These are phyloP conservation scores for Hypoxylon sp. DNA, from an alignment of 2,329 filamentous ascomycete genomes.

Conservation along the genomic window DNA sequence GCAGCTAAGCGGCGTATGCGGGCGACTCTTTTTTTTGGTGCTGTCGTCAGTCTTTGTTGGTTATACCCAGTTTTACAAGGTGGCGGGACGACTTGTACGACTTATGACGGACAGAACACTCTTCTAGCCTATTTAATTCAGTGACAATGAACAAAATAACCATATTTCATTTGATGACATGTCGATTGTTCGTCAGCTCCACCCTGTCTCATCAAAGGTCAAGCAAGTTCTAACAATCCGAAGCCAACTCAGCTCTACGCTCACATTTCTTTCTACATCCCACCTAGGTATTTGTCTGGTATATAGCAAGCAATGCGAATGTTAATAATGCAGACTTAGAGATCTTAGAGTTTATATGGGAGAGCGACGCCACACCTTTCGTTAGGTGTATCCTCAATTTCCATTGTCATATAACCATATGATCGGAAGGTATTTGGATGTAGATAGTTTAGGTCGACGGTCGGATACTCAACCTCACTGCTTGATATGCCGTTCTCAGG, in stretches of 20 bases:
- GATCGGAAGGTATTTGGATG: no score
- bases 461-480: neutral
- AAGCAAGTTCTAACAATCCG: neutral
- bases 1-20: slow-evolving; percentile 17
- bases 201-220: neutral
- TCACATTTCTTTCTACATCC: neutral
- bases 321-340: neutral
- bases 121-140: neutral
- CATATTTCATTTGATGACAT: neutral
- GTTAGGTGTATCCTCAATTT: neutral
- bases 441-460: neutral
- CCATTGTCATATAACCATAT: no score
- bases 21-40: slow-evolving; percentile 3
- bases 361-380: neutral
- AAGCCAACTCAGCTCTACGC: neutral
- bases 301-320: neutral
- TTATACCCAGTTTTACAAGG: neutral
- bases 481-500: neutral
- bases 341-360: neutral
- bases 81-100: slow-evolving; percentile 5
- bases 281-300: neutral
- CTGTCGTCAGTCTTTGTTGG: neutral
- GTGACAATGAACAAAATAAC: slow-evolving; percentile 7
- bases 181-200: neutral
- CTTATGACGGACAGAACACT: neutral